Evolutionary conservation across 1,284 basidiomycete genomes (phyloP), one percentile per base, ranked within the genome.

Genomic region (Melampsora occidentalis): DNA sequence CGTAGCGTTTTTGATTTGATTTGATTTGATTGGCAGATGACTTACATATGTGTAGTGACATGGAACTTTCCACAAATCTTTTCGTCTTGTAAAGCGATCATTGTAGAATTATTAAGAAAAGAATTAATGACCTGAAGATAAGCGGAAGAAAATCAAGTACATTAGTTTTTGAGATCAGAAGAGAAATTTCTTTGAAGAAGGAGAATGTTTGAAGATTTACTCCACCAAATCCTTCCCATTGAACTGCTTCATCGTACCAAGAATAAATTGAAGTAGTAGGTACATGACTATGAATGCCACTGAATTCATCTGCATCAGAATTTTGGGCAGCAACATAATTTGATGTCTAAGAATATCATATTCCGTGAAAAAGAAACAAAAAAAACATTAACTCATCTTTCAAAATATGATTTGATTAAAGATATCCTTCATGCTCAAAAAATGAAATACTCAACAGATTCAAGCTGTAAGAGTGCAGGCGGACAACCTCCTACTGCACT

Each of bases 261-360:
- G 71, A 66, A 48, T 49, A 73, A 59, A 73, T 73, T 28, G 71
- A 73, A 20, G 64, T 73, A 35, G 71, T 73, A 25, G 62, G 62
- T 12, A 73, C 71, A 18, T 48, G 63, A 28, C 62, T 63, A 18
- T 66, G 31, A 31, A 64, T 25, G 18, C 71, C 71, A 67, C 71
- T 66, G 31, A 53, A 9, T 31, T 42, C 6, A 64, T 72, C 71
- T 25, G 22, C 22, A 35, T 51, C 28, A 16, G 61, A 65, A 28
- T 72, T 72, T 53, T 65, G 71, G 4, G 71, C 71, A 25, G 28
- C 62, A 22, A 64, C 64, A 35, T 65, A 72, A n/a, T 65, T 72
- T 20, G 71, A 72, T 20, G 64, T 65, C 71, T 53, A 10, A 39
- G 18, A n/a, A 46, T 18, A 46, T 46, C 53, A 57, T 57, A 22